These are phyloP conservation scores for Barbatosphaeria neglecta DNA, from an alignment of 495 filamentous ascomycete species.

Conservation along the genomic window DNA sequence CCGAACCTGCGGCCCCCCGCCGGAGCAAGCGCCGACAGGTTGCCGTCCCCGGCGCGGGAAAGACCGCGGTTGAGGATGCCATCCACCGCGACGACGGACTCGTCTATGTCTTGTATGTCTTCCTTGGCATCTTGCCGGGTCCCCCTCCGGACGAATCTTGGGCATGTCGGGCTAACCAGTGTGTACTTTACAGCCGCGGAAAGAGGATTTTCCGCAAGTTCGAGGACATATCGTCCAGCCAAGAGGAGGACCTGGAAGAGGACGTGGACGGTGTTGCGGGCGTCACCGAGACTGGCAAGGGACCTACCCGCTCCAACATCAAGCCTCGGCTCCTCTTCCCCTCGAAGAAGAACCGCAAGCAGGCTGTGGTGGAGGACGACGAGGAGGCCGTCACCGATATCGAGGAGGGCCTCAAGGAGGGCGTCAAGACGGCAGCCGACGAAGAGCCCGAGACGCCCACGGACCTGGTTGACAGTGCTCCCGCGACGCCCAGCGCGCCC, in stretches of 20 bases:
- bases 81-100: constrained; percentile 64
- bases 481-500: constrained; percentile 39
- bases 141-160: not conserved
- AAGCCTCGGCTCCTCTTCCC: constrained; percentile 84
- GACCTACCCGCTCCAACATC: constrained; percentile 57
- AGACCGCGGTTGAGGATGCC: constrained; percentile 48
- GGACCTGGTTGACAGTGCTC: constrained; percentile 13
- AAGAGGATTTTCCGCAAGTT: constrained; percentile 74
- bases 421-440: constrained; percentile 44
- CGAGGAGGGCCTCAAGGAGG: constrained; percentile 43
- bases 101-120: constrained; percentile 75
- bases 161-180: constrained; percentile 15
- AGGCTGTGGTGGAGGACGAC: constrained; percentile 46
- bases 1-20: constrained; percentile 20
- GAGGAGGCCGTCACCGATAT: constrained; percentile 36
- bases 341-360: constrained; percentile 33
- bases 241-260: constrained; percentile 25
- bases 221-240: constrained; percentile 17
- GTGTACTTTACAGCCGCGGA: constrained; percentile 56
- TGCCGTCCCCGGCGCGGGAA: constrained; percentile 38
- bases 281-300: constrained; percentile 32
- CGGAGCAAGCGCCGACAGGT: constrained; percentile 36
- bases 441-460: constrained; percentile 27
- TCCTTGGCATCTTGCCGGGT: not conserved
- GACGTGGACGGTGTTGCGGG: constrained; percentile 32